phyloP scores from a whole-genome alignment of 2,329 filamentous ascomycete species.

The Lecanosticta acicola region DNA sequence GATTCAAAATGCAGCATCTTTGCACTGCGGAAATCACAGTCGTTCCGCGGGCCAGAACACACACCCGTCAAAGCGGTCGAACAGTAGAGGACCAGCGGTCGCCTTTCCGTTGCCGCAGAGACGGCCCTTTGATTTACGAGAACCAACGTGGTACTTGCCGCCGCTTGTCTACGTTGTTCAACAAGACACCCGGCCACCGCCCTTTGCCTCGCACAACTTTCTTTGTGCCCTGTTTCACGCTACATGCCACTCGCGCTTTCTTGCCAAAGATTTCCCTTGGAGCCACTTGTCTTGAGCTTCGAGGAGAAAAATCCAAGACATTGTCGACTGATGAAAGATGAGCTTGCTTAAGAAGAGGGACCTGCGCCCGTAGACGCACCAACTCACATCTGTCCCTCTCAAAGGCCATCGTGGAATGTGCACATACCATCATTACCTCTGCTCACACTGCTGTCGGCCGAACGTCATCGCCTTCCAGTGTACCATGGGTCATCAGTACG shows the following conservation, averaged over 20 bases:
- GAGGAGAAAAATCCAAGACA: neutral
- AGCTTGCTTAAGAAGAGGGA: neutral
- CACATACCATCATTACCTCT: constrained; percentile 12
- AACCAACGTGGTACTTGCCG: too few relatives aligned
- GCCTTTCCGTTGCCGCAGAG: too few relatives aligned
- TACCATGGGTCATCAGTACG: constrained; percentile 4
- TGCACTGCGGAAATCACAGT: too few relatives aligned
- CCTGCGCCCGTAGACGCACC: too few relatives aligned
- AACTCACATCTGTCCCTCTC: neutral
- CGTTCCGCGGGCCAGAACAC: too few relatives aligned
- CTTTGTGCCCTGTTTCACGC: neutral
- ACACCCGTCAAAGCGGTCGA: too few relatives aligned
- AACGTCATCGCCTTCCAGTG: constrained; percentile 15
- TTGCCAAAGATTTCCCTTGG: neutral
- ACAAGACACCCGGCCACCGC: neutral
- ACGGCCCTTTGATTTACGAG: too few relatives aligned
- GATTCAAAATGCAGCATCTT: too few relatives aligned
- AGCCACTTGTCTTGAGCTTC: neutral
- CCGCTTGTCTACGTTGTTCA: too few relatives aligned
- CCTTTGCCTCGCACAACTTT: neutral
- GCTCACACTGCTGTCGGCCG: constrained; percentile 4
- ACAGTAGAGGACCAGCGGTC: too few relatives aligned
- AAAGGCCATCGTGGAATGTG: constrained; percentile 3
- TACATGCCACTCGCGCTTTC: neutral
- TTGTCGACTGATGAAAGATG: neutral